phyloP scores from a whole-genome alignment of 2,329 filamentous ascomycete species.

The Botrytis elliptica region DNA sequence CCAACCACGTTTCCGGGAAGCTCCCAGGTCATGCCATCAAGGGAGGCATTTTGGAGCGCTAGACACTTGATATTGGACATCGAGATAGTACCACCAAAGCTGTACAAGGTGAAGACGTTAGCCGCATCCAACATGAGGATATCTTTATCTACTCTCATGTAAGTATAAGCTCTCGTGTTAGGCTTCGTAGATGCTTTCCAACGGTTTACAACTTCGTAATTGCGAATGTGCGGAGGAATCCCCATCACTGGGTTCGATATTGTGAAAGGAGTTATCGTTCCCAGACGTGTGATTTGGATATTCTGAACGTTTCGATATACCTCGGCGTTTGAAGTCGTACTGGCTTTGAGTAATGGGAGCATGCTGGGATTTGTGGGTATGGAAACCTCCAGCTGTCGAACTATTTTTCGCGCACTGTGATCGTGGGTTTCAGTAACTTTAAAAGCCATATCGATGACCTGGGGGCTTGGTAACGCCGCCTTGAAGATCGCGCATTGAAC shows the following conservation, averaged over 20 bases:
- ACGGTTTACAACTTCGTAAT: neutral
- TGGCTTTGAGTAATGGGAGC: neutral
- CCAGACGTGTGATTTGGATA: accelerated
- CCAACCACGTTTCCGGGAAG: no score
- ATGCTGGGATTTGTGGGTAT: neutral
- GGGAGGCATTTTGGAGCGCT: neutral
- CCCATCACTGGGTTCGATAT: neutral
- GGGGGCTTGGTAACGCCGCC: no score
- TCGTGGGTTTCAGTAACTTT: neutral
- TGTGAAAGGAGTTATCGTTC: neutral
- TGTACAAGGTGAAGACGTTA: neutral
- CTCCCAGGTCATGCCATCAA: neutral
- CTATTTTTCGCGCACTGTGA: neutral
- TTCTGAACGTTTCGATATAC: neutral
- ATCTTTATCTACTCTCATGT: neutral
- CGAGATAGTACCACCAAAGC: neutral
- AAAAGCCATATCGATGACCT: neutral
- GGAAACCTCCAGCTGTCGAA: accelerated
- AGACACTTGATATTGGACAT: neutral
- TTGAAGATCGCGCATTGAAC: neutral
- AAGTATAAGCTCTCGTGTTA: neutral
- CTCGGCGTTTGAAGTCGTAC: neutral
- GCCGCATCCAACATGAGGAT: neutral
- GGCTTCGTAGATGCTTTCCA: neutral
- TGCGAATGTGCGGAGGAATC: neutral